Evolutionary conservation across 306 rosid species (phyloP).

Genomic region (Gillenia trifoliata): DNA sequence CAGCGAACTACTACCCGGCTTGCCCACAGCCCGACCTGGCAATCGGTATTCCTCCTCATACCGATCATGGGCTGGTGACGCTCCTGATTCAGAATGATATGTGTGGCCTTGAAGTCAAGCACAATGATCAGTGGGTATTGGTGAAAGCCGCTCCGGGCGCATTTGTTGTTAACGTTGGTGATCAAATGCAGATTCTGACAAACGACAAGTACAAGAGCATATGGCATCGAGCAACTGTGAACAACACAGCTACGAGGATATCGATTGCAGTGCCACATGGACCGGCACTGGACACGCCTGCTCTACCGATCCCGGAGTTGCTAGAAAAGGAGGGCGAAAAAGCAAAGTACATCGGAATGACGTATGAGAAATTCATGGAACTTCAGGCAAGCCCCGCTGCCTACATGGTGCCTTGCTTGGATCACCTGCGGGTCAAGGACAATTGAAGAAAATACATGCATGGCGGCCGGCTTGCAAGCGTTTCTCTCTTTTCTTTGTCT

Average conservation of each 20-base stretch:
- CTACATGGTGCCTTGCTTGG: constrained; percentile 27
- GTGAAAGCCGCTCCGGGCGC: neutral
- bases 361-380: constrained; percentile 32
- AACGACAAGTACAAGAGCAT: constrained; percentile 55
- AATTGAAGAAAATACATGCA: neutral
- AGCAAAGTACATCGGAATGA: constrained; percentile 38
- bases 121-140: constrained; percentile 1
- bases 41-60: constrained; percentile 1
- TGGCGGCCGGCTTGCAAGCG: neutral
- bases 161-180: constrained; percentile 16
- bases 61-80: constrained; percentile 1
- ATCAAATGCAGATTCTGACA: constrained; percentile 31
- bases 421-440: constrained; percentile 26
- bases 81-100: neutral
- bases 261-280: constrained; percentile 37
- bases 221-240: constrained; percentile 44
- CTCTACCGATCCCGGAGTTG: constrained; percentile 39
- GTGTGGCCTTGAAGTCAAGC: constrained; percentile 8
- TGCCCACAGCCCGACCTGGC: constrained; percentile 10
- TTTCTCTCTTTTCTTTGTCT: neutral
- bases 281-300: constrained; percentile 41
- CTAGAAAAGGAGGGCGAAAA: constrained; percentile 18
- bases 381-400: constrained; percentile 33
- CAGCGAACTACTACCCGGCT: neutral
- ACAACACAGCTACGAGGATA: constrained; percentile 46